A percentile compares a stretch with the other conserved stretches of the same genome.
Evolutionary conservation across 2,329 filamentous ascomycete genomes (phyloP).

Genomic region (Phialophora verrucosa): DNA sequence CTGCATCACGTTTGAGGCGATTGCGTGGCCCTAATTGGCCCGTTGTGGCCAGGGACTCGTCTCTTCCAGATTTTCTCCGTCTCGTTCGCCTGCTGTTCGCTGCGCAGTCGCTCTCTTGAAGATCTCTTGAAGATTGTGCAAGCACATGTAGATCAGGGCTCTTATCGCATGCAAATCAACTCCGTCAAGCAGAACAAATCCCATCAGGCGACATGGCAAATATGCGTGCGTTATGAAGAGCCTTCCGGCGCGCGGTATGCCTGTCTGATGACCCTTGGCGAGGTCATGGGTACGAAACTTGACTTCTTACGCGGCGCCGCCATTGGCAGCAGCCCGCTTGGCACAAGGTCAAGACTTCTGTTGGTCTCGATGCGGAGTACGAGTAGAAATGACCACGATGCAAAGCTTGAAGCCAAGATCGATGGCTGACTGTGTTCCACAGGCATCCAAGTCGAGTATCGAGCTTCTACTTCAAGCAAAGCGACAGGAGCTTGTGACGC

Average conservation of each 20-base stretch:
- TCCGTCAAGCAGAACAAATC: not conserved
- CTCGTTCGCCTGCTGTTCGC: not conserved
- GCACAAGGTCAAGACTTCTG: not conserved
- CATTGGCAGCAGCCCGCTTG: slow-evolving; percentile 2
- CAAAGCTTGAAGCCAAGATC: slow-evolving; percentile 4
- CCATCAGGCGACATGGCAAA: slow-evolving; percentile 1
- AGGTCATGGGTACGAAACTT: slow-evolving; percentile 3
- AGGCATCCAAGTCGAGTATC: not conserved
- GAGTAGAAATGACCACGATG: not conserved
- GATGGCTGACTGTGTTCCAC: not conserved
- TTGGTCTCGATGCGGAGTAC: not conserved
- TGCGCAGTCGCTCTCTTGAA: not conserved
- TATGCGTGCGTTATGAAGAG: not conserved
- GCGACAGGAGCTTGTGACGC: not conserved
- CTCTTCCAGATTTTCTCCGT: not conserved
- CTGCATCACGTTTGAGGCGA: not conserved
- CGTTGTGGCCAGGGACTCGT: not conserved
- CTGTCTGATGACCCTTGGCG: not conserved
- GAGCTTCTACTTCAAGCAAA: not conserved
- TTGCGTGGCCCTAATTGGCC: slow-evolving; percentile 3
- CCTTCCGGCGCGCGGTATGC: not conserved
- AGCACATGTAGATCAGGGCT: slow-evolving; percentile 4
- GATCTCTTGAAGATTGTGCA: not conserved
- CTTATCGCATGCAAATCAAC: not conserved
- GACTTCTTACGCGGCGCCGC: not conserved